Base-by-base conservation (phyloP, 306 rosid species). In the Castanea mollissima region DNA sequence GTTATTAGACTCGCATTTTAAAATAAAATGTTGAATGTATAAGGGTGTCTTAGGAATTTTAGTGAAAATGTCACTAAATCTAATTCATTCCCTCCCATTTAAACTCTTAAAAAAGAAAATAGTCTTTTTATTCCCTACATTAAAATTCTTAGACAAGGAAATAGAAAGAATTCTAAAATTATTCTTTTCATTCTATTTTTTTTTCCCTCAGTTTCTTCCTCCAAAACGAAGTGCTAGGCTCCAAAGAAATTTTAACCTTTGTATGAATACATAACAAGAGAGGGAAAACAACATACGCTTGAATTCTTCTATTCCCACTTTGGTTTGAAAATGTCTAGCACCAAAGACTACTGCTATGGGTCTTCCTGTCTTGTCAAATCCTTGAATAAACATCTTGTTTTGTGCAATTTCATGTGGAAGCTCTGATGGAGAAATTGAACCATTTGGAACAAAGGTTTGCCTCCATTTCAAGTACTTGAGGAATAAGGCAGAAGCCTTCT, bases 391-490 rank as follows among this genome's bases (percentile, higher is more conserved):
- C 78, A 85, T 56, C 76, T 87, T 87, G 23, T 58, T 80, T 5
- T 90, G 91, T 20, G 88, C 82, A 55, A 87, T 64, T 64, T 90
- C 88, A 29, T 82, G 83, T 35, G 87, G 44, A 20, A 90, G 73
- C 71, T 90, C 87, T 1, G 87, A 80, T 2, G 79, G 80, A 14
- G 91, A 83, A 15, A 87, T 52, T 2, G 57, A 81, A 11, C 90
- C 94, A 74, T 78, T 82, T 25, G 91, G 91, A 77, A 84, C 72
- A 83, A 87, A 82, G 3, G 84, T 44, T 14, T 70, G 85, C 31
- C 60, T 90, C 94, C 94, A 90, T 60, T 79, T 88, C 87, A 87
- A 71, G 76, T 85, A 88, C 86, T 88, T 87, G 5, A 90, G 86
- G 76, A 90, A 80, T 84, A 88, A 79, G 2, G 86, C 75, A 2